Percentiles rank a stretch among this genome's conserved stretches.
These are phyloP conservation scores for Rhizopus arrhizus DNA, from an alignment of 371 early-diverging fungal genomes.

Conservation along the genomic window DNA sequence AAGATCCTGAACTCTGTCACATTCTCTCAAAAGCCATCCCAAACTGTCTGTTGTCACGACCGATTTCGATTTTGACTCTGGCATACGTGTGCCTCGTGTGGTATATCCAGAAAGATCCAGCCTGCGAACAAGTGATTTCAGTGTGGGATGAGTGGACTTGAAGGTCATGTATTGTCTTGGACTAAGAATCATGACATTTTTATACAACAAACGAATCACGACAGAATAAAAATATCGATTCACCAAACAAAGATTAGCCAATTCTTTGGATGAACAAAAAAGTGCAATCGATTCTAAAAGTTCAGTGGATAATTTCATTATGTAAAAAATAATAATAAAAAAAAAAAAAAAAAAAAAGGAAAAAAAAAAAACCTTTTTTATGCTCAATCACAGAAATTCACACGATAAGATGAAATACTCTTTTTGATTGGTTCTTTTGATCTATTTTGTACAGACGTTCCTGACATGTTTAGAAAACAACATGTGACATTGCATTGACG, in stretches of 20 bases:
- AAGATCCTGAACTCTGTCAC: conserved; percentile 31
- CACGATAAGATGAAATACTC: conserved; percentile 18
- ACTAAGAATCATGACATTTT: conserved; percentile 28
- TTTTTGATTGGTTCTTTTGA: conserved; percentile 13
- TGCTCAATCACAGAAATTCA: conserved; percentile 5
- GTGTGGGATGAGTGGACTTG: not conserved
- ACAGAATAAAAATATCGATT: conserved; percentile 25
- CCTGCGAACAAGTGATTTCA: conserved; percentile 14
- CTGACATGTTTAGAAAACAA: not conserved
- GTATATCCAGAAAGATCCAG: conserved; percentile 46
- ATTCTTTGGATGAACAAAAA: conserved; percentile 22
- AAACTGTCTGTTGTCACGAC: conserved; percentile 31
- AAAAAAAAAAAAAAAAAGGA: conserved; percentile 10
- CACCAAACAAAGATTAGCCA: conserved; percentile 22
- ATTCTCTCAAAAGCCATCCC: conserved; percentile 27
- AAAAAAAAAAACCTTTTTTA: conserved; percentile 8
- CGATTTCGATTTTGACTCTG: conserved; percentile 35
- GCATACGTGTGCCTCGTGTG: conserved; percentile 39
- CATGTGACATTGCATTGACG: not conserved
- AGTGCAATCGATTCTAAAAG: conserved; percentile 32
- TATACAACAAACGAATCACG: conserved; percentile 24
- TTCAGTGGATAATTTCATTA: conserved; percentile 34
- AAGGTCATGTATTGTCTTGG: conserved; percentile 35
- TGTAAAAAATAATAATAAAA: conserved; percentile 8
- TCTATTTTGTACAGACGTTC: not conserved